A percentile compares a stretch with the other conserved stretches of the same genome.
Evolutionary conservation across 768 basidiomycete species (phyloP).

Genomic region (Guyanaporus albipodus): DNA sequence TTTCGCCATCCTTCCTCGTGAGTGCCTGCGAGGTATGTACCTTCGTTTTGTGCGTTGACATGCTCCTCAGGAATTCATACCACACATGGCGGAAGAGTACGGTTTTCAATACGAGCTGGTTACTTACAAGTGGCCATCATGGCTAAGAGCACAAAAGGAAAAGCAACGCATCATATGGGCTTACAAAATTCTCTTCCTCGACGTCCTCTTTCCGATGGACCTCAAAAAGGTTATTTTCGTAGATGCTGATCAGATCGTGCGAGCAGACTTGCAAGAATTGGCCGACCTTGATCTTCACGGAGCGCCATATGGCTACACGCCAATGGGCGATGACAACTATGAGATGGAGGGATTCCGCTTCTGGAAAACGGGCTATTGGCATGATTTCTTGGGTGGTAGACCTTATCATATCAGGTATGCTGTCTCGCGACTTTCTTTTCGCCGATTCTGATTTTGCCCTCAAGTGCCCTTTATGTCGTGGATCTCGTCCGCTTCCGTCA

Average conservation of each 20-base stretch:
- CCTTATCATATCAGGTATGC: conserved; percentile 94
- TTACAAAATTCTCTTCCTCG: conserved; percentile 98
- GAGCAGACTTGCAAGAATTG: conserved; percentile 91
- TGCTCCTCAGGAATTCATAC: conserved; percentile 78
- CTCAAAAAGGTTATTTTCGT: conserved; percentile 99
- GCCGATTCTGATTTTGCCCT: conserved; percentile 9
- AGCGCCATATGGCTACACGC: conserved; percentile 92
- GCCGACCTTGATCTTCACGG: conserved; percentile 92
- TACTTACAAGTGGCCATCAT: conserved; percentile 99
- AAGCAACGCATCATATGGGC: conserved; percentile 99
- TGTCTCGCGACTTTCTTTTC: not conserved
- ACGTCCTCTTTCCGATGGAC: conserved; percentile 98
- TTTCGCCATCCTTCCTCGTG: conserved; percentile 94
- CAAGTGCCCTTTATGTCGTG: conserved; percentile 90
- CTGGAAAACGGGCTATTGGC: conserved; percentile 98
- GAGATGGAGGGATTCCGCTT: conserved; percentile 99
- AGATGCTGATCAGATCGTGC: conserved; percentile 96
- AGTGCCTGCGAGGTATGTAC: conserved; percentile 21
- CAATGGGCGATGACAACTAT: conserved; percentile 92
- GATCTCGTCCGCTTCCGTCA: conserved; percentile 95
- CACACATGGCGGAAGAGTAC: conserved; percentile 86
- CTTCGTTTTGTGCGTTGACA: not conserved
- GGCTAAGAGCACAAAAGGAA: conserved; percentile 95
- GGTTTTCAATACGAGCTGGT: conserved; percentile 95
- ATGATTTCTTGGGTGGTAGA: conserved; percentile 72